These are phyloP conservation scores for Neofusicoccum ribis DNA, from an alignment of 2,329 filamentous ascomycete species.

Conservation along the genomic window DNA sequence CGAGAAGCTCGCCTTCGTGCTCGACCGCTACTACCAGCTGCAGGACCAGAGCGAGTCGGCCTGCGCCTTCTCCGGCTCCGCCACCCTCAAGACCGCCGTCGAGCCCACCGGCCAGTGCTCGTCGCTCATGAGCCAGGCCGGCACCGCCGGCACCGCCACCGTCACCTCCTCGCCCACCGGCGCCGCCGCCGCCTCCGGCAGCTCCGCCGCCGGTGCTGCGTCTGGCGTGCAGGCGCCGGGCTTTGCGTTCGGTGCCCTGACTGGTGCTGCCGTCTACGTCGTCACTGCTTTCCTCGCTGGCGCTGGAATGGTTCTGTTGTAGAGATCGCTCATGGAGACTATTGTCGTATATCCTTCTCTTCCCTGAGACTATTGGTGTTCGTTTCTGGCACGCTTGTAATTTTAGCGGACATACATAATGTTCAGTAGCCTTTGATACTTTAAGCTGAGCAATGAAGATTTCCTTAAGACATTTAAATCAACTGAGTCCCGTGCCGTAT, in stretches of 20 bases:
- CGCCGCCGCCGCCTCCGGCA: conserved; percentile 17
- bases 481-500: too few species aligned
- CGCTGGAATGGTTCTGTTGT: conserved; percentile 57
- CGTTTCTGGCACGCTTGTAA: not conserved
- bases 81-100: conserved; percentile 53
- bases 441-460: not conserved
- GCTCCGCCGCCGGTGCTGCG: conserved; percentile 25
- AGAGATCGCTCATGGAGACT: conserved; percentile 22
- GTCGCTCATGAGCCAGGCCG: conserved; percentile 62
- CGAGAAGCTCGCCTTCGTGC: conserved; percentile 71
- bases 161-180: conserved; percentile 52
- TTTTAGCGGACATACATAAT: conserved; percentile 3
- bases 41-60: conserved; percentile 57
- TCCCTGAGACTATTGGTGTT: not conserved
- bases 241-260: conserved; percentile 47
- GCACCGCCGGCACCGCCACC: conserved; percentile 58
- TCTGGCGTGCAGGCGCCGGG: conserved; percentile 40
- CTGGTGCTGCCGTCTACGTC: conserved; percentile 50
- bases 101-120: conserved; percentile 56
- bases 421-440: conserved; percentile 1
- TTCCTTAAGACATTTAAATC: not conserved
- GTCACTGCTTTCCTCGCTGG: conserved; percentile 53
- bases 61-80: conserved; percentile 72
- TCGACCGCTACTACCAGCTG: conserved; percentile 70
- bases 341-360: not conserved